Base-by-base conservation (phyloP, 2,329 filamentous ascomycete species). In the Aspergillus niger region DNA sequence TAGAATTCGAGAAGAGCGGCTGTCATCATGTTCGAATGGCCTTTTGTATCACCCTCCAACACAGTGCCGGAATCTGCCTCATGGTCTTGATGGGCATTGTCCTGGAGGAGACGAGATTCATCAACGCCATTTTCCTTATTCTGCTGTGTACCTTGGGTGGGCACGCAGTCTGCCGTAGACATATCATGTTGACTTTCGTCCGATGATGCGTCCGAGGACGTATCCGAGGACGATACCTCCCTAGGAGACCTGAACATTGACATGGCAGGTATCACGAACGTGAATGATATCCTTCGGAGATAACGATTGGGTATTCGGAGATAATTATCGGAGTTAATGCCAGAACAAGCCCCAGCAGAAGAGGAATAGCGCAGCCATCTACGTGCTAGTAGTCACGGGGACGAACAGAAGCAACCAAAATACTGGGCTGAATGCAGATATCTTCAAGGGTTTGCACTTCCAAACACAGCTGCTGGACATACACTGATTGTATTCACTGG, bases 1-100 rank as follows among this genome's bases (percentile, higher is more conserved):
- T 78, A 81, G 58, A 79, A 80, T 58, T 81, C 79, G 4, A 81
- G 69, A 13, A 81, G 66, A 1, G 79, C 76, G 13, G 77, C 70
- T 15, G 79, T 79, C 74, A 81, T 76, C 48, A 80, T 69, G 38
- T 75, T 74, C 38, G 74, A 70, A 65, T 79, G 77, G 4, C 69
- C 72, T 38, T 76, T 74, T 5, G 69, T 65, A 59, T 77, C 73
- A 3, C 72, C 61, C 50, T 72, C 72, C 11, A 71, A 64, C 5
- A 69, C 58, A 13, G 69, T 68, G 22, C 68, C 65, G n/a, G 69
- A 63, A 52, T 57, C 24, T 11, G 43, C 50, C 6, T 49, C 51
- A 22, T 50, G 15, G 3, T 30, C 49, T 20, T 32, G 55, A 39
- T 49, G 36, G 10, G 54, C 57, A n/a, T 59, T 49, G 17, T 56